Evolutionary conservation across 139 green algal species (phyloP).

Genomic region (Yamagishiella unicocca): DNA sequence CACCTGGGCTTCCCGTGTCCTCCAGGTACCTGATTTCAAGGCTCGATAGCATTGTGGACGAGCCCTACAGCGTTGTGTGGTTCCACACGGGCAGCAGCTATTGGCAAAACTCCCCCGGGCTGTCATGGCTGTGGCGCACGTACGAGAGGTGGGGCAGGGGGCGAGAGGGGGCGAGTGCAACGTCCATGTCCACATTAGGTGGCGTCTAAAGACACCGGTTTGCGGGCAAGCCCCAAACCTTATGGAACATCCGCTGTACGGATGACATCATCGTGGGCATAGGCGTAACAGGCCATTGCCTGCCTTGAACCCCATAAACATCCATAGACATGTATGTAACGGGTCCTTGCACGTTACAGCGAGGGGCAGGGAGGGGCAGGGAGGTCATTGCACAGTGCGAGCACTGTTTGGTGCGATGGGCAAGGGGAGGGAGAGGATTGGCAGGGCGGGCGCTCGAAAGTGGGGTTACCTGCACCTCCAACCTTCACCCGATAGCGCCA

Average conservation of each 20-base stretch:
- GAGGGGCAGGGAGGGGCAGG: not conserved
- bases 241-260: no score
- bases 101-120: slow-evolving; percentile 41
- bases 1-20: not conserved
- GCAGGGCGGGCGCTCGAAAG: not conserved
- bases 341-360: no score
- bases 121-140: slow-evolving; percentile 41
- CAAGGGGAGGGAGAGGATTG: not conserved
- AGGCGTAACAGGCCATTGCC: no score
- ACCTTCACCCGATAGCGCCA: no score
- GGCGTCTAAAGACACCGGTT: no score
- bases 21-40: slow-evolving; percentile 41
- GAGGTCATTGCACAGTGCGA: no score
- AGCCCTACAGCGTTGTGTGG: slow-evolving; percentile 44
- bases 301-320: no score
- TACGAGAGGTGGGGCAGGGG: slow-evolving; percentile 41
- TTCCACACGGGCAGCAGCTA: slow-evolving; percentile 47
- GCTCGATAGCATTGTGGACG: not conserved
- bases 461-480: not conserved
- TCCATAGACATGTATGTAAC: not conserved
- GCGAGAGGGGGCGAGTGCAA: not conserved
- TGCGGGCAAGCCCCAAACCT: no score
- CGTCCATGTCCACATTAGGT: no score
- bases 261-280: no score
- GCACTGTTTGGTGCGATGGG: not conserved